phyloP scores from a whole-genome alignment of 306 rosid genomes.

The Castanospermum australe region DNA sequence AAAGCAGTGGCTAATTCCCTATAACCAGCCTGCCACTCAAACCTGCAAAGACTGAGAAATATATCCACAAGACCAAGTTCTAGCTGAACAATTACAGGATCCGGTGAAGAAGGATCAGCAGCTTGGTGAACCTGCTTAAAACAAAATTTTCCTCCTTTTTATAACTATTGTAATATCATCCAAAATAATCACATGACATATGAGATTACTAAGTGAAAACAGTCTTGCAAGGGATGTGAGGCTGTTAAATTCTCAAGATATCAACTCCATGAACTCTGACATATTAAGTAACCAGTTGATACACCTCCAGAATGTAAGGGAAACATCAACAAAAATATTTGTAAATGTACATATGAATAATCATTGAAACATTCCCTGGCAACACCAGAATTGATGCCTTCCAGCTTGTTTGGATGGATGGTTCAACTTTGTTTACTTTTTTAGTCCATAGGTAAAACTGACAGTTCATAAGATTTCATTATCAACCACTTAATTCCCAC shows the following conservation, averaged over 20 bases:
- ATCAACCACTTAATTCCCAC: not conserved
- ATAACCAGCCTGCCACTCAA: conserved; percentile 96
- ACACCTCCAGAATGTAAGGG: conserved; percentile 12
- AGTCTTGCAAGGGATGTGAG: conserved; percentile 16
- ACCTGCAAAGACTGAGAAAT: conserved; percentile 82
- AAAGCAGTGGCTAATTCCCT: conserved; percentile 87
- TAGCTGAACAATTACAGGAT: conserved; percentile 62
- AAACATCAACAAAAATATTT: not conserved
- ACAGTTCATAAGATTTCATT: conserved; percentile 1
- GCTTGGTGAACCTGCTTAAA: conserved; percentile 56
- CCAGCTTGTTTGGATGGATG: conserved; percentile 14
- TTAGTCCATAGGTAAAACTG: not conserved
- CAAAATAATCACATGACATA: not conserved
- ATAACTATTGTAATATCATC: conserved; percentile 2
- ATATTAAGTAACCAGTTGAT: conserved; percentile 20
- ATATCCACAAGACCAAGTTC: conserved; percentile 94
- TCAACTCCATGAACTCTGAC: conserved; percentile 14
- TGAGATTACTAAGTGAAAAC: not conserved
- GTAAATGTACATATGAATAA: not conserved
- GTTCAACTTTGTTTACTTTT: conserved; percentile 11
- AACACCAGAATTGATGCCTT: not conserved
- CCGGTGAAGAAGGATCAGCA: conserved; percentile 42
- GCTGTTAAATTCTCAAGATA: conserved; percentile 4
- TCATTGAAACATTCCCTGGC: not conserved
- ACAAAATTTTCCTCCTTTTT: not conserved